phyloP scores from a whole-genome alignment of 495 filamentous ascomycete genomes.

The Penicillium dipodomyicola region DNA sequence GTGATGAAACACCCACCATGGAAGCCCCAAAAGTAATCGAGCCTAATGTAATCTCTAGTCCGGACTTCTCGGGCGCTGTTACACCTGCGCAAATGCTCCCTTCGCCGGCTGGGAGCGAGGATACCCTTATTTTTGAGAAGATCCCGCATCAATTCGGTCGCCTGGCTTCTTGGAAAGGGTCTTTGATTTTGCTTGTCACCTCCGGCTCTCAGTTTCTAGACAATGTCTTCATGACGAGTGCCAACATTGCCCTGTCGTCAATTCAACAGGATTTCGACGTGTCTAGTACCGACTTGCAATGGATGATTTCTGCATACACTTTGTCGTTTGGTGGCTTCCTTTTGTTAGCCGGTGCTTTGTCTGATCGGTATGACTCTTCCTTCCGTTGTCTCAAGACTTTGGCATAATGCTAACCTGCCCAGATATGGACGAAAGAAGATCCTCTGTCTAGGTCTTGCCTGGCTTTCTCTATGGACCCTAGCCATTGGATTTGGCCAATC shows the following conservation, averaged over 20 bases:
- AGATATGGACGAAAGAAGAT: slow-evolving; percentile 38
- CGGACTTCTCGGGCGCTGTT: slow-evolving; percentile 13
- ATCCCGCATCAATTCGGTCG: slow-evolving; percentile 30
- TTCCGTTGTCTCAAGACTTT: no score
- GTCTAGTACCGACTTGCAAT: slow-evolving; percentile 35
- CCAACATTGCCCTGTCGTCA: slow-evolving; percentile 37
- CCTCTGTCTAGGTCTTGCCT: slow-evolving; percentile 33
- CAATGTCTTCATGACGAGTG: slow-evolving; percentile 42
- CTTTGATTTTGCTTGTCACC: slow-evolving; percentile 36
- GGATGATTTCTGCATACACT: slow-evolving; percentile 43
- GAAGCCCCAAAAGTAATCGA: slow-evolving; percentile 20
- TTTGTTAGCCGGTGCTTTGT: slow-evolving; percentile 34
- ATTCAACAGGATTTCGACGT: slow-evolving; percentile 39
- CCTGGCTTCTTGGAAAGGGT: slow-evolving; percentile 33
- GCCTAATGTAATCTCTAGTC: slow-evolving; percentile 21
- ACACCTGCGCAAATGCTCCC: slow-evolving; percentile 14
- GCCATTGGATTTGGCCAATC: slow-evolving; percentile 38
- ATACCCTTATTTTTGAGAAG: slow-evolving; percentile 24
- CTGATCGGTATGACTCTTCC: slow-evolving; percentile 30
- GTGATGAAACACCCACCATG: slow-evolving; percentile 9
- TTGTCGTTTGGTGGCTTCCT: slow-evolving; percentile 39
- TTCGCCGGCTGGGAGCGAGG: slow-evolving; percentile 23
- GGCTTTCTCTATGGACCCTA: slow-evolving; percentile 37
- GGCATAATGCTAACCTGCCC: slow-evolving; percentile 6
- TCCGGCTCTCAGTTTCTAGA: slow-evolving; percentile 41